These are phyloP conservation scores for Melampsora larici-populina DNA, from an alignment of 1,284 basidiomycete species.

Conservation along the genomic window DNA sequence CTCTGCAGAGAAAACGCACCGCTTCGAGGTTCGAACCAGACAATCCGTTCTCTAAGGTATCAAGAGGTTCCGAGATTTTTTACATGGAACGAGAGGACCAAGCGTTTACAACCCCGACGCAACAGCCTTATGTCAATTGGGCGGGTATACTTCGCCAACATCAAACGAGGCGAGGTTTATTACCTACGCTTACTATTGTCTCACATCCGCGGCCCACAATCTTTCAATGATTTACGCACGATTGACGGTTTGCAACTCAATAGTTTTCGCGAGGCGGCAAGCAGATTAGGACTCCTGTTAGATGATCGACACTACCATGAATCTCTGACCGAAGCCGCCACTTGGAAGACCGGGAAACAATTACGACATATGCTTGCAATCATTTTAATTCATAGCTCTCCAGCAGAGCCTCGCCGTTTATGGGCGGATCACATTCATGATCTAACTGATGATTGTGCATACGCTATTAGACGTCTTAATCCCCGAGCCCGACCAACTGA, in stretches of 20 bases:
- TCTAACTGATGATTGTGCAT: constrained; percentile 56
- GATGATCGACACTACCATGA: constrained; percentile 54
- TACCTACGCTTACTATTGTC: constrained; percentile 55
- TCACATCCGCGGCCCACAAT: constrained; percentile 54
- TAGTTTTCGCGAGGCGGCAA: constrained; percentile 55
- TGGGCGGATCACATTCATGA: constrained; percentile 54
- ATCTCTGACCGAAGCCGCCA: constrained; percentile 57
- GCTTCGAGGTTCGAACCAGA: not conserved
- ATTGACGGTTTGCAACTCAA: constrained; percentile 48
- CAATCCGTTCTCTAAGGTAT: too few relatives aligned
- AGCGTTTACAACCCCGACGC: constrained; percentile 47
- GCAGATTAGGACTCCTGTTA: constrained; percentile 55
- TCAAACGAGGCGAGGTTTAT: constrained; percentile 53
- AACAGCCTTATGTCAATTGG: constrained; percentile 52
- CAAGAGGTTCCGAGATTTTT: constrained; percentile 10
- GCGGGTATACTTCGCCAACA: constrained; percentile 55
- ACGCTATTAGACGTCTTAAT: too few relatives aligned
- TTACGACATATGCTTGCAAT: constrained; percentile 57
- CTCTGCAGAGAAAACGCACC: not conserved
- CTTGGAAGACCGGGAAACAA: constrained; percentile 55
- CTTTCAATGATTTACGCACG: constrained; percentile 54
- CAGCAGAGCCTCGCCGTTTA: constrained; percentile 53
- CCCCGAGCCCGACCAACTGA: too few relatives aligned
- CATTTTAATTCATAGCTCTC: constrained; percentile 54
- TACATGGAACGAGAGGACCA: not conserved